These are phyloP conservation scores for Wallacemonas sp. DNA, from an alignment of 208 protist species.

Conservation along the genomic window DNA sequence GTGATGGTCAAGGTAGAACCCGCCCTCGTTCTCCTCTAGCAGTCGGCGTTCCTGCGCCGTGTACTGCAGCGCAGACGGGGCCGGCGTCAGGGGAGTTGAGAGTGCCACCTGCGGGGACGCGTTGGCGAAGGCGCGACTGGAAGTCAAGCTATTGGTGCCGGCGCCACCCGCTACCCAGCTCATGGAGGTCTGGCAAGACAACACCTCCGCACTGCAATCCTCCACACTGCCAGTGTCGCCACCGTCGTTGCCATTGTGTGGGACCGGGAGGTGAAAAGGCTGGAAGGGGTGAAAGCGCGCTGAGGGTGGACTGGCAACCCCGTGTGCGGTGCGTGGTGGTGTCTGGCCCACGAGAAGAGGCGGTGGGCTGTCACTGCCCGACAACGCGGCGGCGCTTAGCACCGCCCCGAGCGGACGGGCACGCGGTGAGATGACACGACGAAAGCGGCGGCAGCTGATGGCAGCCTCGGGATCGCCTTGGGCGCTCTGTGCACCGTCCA, in stretches of 20 bases:
- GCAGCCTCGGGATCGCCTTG: not conserved
- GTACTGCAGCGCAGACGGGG: not conserved
- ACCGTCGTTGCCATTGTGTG: not conserved
- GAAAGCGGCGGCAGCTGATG: not conserved
- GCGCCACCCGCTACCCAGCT: not conserved
- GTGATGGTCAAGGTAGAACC: not conserved
- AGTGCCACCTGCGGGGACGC: not conserved
- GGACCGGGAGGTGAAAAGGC: too few species aligned
- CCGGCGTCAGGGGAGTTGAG: too few species aligned
- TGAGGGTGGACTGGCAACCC: too few species aligned
- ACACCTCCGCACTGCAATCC: not conserved
- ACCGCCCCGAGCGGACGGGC: not conserved
- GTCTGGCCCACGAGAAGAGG: not conserved
- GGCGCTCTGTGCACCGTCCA: not conserved
- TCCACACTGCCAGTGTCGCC: not conserved
- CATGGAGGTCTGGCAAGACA: constrained; percentile 1
- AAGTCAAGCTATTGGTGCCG: not conserved
- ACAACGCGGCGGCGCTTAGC: too few species aligned
- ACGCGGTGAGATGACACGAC: not conserved
- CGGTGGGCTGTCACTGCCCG: not conserved
- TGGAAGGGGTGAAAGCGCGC: too few species aligned
- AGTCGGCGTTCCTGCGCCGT: constrained; percentile 2
- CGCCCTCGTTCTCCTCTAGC: not conserved
- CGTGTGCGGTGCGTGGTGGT: too few species aligned
- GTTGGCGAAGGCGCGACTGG: not conserved